Percentiles rank a stretch among this genome's conserved stretches.
Evolutionary conservation across 2,329 filamentous ascomycete species (phyloP).

Genomic region (Tolypocladium nubicola): DNA sequence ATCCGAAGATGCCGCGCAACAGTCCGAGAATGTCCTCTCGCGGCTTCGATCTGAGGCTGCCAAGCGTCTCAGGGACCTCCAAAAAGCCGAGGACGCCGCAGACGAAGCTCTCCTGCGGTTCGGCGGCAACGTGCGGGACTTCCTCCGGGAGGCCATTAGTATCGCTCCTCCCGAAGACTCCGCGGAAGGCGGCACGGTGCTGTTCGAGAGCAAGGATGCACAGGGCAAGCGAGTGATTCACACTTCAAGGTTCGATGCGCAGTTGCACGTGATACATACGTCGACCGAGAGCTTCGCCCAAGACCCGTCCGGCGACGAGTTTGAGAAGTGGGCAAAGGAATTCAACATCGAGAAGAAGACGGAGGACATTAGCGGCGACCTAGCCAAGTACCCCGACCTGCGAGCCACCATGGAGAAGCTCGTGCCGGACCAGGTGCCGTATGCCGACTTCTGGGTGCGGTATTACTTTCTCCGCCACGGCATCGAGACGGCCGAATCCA

Average conservation of each 20-base stretch:
- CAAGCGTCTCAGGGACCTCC: constrained; percentile 78
- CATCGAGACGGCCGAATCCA: constrained; percentile 85
- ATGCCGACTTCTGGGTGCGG: constrained; percentile 80
- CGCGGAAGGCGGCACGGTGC: constrained; percentile 48
- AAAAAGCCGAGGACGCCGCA: constrained; percentile 87
- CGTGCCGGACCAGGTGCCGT: constrained; percentile 87
- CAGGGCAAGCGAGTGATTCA: constrained; percentile 89
- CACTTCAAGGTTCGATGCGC: constrained; percentile 86
- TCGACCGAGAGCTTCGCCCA: constrained; percentile 70
- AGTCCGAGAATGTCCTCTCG: constrained; percentile 58
- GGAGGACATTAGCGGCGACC: constrained; percentile 66
- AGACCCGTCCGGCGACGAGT: constrained; percentile 69
- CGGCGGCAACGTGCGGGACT: constrained; percentile 79
- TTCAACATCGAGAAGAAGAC: constrained; percentile 84
- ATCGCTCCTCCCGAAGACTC: constrained; percentile 63
- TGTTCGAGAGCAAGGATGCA: constrained; percentile 91
- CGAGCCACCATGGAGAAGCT: constrained; percentile 86
- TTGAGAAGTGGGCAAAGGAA: constrained; percentile 56
- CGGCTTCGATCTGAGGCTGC: constrained; percentile 68
- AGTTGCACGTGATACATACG: constrained; percentile 90
- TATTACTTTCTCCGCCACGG: constrained; percentile 94
- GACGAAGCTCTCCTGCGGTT: constrained; percentile 92
- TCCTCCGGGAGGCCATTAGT: constrained; percentile 80
- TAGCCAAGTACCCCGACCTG: constrained; percentile 80
- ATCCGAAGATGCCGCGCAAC: constrained; percentile 30